Evolutionary conservation across 2,329 filamentous ascomycete genomes (phyloP).

Genomic region (Raffaelea arxii): DNA sequence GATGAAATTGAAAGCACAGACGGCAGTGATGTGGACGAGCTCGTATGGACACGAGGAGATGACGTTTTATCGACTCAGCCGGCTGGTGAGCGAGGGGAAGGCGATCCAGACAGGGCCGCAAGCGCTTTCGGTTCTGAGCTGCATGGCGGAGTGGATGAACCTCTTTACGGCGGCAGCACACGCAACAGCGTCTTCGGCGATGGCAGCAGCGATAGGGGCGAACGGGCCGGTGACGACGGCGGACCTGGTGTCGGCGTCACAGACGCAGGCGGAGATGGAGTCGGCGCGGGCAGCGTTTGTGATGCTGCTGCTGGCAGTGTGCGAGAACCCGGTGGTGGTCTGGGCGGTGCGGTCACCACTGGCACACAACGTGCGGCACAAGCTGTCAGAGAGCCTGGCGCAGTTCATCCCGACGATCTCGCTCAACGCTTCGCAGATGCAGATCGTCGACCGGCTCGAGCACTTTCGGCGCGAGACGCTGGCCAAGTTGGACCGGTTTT

Average conservation of each 20-base stretch:
- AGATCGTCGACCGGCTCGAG: conserved; percentile 44
- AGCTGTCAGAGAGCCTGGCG: conserved; percentile 39
- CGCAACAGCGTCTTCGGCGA: conserved; percentile 34
- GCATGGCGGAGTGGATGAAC: conserved; percentile 49
- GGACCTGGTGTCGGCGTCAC: conserved; percentile 17
- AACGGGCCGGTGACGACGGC: conserved; percentile 22
- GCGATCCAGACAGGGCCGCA: conserved; percentile 36
- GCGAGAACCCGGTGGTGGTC: conserved; percentile 49
- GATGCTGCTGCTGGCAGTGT: conserved; percentile 50
- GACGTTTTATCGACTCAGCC: conserved; percentile 86
- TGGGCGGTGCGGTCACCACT: conserved; percentile 29
- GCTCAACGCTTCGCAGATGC: conserved; percentile 44
- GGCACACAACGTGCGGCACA: conserved; percentile 26
- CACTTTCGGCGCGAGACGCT: conserved; percentile 48
- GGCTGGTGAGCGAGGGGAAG: conserved; percentile 58
- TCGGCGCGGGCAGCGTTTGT: conserved; percentile 53
- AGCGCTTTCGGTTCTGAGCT: conserved; percentile 38
- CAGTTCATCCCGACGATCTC: conserved; percentile 47
- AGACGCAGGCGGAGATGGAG: conserved; percentile 47
- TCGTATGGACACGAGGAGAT: conserved; percentile 69
- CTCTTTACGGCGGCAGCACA: conserved; percentile 43
- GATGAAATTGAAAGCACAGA: no score
- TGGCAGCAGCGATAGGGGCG: conserved; percentile 27
- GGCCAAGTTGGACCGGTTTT: conserved; percentile 43
- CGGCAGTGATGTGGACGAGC: conserved; percentile 37